Evolutionary conservation across 192 early-diverging fungal species (phyloP), one percentile per base, ranked within the genome.

Genomic region (Allomyces javanicus): DNA sequence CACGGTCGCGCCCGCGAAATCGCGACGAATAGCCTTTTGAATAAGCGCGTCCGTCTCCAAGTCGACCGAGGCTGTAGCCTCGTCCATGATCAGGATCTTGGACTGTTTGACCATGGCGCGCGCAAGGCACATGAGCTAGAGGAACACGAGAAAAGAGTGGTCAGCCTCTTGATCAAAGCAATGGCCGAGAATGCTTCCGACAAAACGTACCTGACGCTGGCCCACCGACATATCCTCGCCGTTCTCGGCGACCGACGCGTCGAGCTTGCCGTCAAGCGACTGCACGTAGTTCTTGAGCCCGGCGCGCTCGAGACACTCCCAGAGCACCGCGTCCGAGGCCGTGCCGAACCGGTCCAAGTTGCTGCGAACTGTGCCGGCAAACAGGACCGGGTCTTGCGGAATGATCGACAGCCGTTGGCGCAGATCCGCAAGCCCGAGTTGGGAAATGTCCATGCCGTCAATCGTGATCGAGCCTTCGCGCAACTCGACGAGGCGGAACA

Each of bases 181-280:
- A 40, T 7, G 9, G 7, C 4, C 33, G 33, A 40, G 33, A 9
- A 0, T 9, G 4, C 0, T 40, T 7, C 33, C 33, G 9, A 9
- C 6, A 64, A n/a, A 40, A 40, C 33, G 33, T 40, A 40, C 33
- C 73, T 91, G 89, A 17, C 85, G 69, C 72, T 92, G 88, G 22
- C 89, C 89, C 40, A 86, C 80, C 23, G 86, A 90, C 69, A 92
- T 89, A 76, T 93, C 93, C 40, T 81, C 75, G 22, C 93, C 93
- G 62, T 85, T 81, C 65, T 92, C 88, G n/a, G 82, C 71, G 3
- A 96, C 84, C 33, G 72, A 67, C 4, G 78, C 76, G 25, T 91
- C 87, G 23, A 92, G 74, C 22, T 81, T 81, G 27, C 78, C 83
- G 4, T 80, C 76, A 61, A 88, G 68, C 44, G 75, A 62, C n/a